These are phyloP conservation scores for Debaryomyces hansenii DNA, from an alignment of 805 yeast genomes.

Conservation along the genomic window DNA sequence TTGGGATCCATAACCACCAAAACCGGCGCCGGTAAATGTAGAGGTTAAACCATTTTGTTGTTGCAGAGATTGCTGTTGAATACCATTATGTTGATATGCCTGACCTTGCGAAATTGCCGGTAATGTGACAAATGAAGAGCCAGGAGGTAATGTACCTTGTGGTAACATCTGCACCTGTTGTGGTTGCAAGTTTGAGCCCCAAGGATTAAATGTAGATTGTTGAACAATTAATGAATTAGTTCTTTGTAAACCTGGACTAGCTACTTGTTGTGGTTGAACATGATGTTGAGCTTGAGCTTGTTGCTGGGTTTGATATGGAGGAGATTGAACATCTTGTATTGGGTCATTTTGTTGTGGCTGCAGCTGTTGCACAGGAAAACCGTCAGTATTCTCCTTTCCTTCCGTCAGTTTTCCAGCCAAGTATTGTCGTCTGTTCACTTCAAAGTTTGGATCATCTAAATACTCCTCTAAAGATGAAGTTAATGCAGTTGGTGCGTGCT, in stretches of 20 bases:
- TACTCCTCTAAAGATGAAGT: conserved; percentile 87
- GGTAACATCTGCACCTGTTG: conserved; percentile 6
- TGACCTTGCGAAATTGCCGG: conserved; percentile 14
- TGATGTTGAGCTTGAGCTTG: conserved; percentile 4
- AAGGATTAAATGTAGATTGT: conserved; percentile 41
- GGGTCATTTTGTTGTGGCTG: conserved; percentile 1
- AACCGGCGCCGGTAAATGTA: conserved; percentile 56
- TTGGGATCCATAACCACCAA: conserved; percentile 51
- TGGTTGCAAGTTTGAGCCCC: conserved; percentile 22
- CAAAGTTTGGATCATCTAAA: conserved; percentile 82
- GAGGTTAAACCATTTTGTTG: conserved; percentile 19
- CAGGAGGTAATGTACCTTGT: conserved; percentile 2
- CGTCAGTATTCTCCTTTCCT: not conserved
- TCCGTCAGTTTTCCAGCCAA: conserved; percentile 61
- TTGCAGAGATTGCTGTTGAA: conserved; percentile 3
- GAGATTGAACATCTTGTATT: not conserved
- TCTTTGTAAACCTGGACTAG: conserved; percentile 12
- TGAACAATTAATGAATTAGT: conserved; percentile 31
- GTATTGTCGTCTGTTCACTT: conserved; percentile 73
- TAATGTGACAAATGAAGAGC: conserved; percentile 3
- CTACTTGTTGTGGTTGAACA: not conserved
- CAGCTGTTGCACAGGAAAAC: conserved; percentile 1
- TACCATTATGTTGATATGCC: conserved; percentile 3
- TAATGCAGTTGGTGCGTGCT: conserved; percentile 95
- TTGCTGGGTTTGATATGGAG: not conserved